These are phyloP conservation scores for Kregervanrija pseudodelftensis DNA, from an alignment of 805 yeast species.

Conservation along the genomic window DNA sequence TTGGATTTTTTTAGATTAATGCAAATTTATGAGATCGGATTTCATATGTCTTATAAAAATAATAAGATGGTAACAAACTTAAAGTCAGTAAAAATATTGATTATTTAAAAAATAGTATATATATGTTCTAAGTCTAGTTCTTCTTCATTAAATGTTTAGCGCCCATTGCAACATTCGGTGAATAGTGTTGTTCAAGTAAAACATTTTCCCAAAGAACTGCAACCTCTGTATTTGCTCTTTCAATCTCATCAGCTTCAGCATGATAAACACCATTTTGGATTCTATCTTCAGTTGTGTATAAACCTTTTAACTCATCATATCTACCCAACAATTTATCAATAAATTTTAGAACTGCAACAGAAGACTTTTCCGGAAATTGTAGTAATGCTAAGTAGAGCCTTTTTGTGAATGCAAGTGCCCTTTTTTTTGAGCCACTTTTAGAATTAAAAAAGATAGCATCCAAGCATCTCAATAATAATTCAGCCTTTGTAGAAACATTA, in stretches of 20 bases:
- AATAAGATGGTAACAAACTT: no score
- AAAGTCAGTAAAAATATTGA: no score
- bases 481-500: constrained; percentile 84
- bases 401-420: constrained; percentile 80
- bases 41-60: neutral
- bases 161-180: constrained; percentile 74
- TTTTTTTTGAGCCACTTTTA: constrained; percentile 53
- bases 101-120: no score
- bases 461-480: constrained; percentile 66
- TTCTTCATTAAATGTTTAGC: constrained; percentile 35
- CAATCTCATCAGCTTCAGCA: constrained; percentile 57
- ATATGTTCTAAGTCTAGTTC: neutral
- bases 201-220: constrained; percentile 89
- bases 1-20: neutral
- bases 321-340: constrained; percentile 67
- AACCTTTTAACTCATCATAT: constrained; percentile 64
- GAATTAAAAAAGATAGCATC: constrained; percentile 78
- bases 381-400: constrained; percentile 59
- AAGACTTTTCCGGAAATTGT: constrained; percentile 83
- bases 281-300: constrained; percentile 84
- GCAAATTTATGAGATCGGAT: neutral
- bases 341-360: constrained; percentile 70
- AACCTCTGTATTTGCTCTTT: constrained; percentile 77
- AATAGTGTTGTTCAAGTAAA: constrained; percentile 72
- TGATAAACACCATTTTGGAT: constrained; percentile 74